Evolutionary conservation across 495 filamentous ascomycete genomes (phyloP).

Genomic region (Patellaria atrata): DNA sequence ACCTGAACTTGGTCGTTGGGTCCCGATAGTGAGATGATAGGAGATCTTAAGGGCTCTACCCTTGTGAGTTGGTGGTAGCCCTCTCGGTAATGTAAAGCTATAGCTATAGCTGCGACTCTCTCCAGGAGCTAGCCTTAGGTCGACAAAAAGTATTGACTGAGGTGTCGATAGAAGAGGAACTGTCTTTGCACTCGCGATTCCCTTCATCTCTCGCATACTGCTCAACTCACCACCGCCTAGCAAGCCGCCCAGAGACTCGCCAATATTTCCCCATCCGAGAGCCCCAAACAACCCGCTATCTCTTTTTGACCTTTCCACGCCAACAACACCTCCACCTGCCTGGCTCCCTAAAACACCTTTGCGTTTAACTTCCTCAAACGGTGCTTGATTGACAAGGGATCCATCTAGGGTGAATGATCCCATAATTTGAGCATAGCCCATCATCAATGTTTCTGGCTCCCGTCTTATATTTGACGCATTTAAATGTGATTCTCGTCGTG

Average conservation of each 20-base stretch:
- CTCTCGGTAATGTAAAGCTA: constrained; percentile 67
- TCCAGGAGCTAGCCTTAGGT: constrained; percentile 72
- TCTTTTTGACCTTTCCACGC: constrained; percentile 59
- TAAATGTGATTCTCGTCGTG: constrained; percentile 47
- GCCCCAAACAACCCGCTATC: constrained; percentile 68
- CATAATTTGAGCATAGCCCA: constrained; percentile 94
- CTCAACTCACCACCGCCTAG: constrained; percentile 75
- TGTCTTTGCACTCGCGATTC: constrained; percentile 59
- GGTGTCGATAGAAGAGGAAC: constrained; percentile 85
- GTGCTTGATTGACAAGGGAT: constrained; percentile 73
- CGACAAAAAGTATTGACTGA: constrained; percentile 94
- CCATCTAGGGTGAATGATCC: constrained; percentile 87
- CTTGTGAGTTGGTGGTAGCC: constrained; percentile 76
- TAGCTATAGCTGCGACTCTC: constrained; percentile 83
- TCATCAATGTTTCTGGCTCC: constrained; percentile 69
- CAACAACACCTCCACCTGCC: constrained; percentile 63
- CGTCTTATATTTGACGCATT: constrained; percentile 31
- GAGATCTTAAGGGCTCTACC: constrained; percentile 89
- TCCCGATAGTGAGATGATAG: constrained; percentile 85
- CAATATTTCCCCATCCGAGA: constrained; percentile 78
- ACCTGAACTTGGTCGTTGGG: constrained; percentile 64
- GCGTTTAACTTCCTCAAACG: constrained; percentile 89
- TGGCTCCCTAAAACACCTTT: constrained; percentile 84
- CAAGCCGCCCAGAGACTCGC: constrained; percentile 75
- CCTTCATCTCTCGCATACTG: constrained; percentile 88